Conservation (phyloP, 306 rosid species). For the Pueraria montana region DNA sequence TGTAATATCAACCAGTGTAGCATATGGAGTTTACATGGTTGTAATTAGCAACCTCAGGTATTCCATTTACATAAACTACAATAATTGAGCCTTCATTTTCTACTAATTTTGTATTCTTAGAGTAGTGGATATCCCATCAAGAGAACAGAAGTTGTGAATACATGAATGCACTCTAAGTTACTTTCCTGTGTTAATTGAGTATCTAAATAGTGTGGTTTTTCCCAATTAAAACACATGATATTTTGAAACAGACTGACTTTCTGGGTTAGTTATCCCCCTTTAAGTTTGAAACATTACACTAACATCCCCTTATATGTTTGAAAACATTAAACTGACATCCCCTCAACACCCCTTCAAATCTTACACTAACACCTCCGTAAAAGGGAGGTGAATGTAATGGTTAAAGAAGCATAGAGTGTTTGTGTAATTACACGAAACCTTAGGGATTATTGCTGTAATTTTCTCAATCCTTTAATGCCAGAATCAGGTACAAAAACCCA, state of each 20-base stretch:
- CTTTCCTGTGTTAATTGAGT: not conserved
- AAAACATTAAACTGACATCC: too few relatives aligned
- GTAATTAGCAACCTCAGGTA: conserved; percentile 92
- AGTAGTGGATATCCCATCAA: conserved; percentile 35
- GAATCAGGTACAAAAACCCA: not conserved
- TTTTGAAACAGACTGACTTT: not conserved
- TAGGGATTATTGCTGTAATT: too few relatives aligned
- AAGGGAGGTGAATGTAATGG: too few relatives aligned
- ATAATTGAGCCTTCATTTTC: not conserved
- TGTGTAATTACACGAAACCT: too few relatives aligned
- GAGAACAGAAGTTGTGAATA: conserved; percentile 22
- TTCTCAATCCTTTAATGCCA: too few relatives aligned
- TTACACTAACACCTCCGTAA: too few relatives aligned
- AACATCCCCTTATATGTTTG: too few relatives aligned
- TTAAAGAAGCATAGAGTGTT: too few relatives aligned
- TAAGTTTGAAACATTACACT: too few relatives aligned
- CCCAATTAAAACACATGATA: not conserved
- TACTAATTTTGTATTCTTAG: not conserved
- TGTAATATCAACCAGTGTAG: conserved; percentile 79
- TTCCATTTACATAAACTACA: conserved; percentile 9
- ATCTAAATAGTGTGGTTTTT: not conserved
- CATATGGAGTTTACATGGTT: conserved; percentile 89
- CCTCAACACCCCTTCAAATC: too few relatives aligned
- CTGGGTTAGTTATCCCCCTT: too few relatives aligned
- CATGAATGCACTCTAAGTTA: conserved; percentile 4